Base-by-base conservation (phyloP, 2,329 filamentous ascomycete genomes). In the Claviceps cyperi region DNA sequence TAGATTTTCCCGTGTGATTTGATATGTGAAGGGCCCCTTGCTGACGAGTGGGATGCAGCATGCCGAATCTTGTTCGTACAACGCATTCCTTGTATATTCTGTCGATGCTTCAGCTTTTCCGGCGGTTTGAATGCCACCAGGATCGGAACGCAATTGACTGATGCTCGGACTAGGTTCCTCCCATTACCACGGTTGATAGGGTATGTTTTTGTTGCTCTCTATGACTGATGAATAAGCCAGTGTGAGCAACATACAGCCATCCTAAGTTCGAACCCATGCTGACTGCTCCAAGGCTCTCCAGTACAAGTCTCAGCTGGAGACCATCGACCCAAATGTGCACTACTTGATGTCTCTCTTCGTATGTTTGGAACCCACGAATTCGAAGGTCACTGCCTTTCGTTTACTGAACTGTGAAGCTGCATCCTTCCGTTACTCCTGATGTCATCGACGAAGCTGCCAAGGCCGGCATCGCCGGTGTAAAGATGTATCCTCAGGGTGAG, bases 371-470 rank as follows among this genome's bases (percentile, higher is more conserved):
- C 4, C 9, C 9, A 4, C 9, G 9, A 6, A 21, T 22, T 28
- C 5, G 14, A n/a, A 43, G 9, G 5, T 21, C 15, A 5, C n/a
- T 15, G 5, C 19, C 40, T 22, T 14, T 0, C 1, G 3, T 24
- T 28, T 24, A 28, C 36, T 46, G 7, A 43, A 13, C 6, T 22
- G 6, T 24, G n/a, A 52, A 72, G 65, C 68, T 76, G 53, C 81
- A 86, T 60, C 69, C 74, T 11, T 76, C 74, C 21, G 71, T 86
- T 48, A 86, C 80, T 0, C 79, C 83, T 5, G 77, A 80, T 21
- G 78, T 80, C 11, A 86, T 95, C 58, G 75, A 75, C 47, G 76
- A 87, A 58, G 88, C 89, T 43, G 83, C 83, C 54, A 72, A 75
- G 50, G 79, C 81, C 2, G 87, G 87, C 6, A 78, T 94, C 58